phyloP scores from a whole-genome alignment of 306 rosid genomes.

The Cucumis hystrix region DNA sequence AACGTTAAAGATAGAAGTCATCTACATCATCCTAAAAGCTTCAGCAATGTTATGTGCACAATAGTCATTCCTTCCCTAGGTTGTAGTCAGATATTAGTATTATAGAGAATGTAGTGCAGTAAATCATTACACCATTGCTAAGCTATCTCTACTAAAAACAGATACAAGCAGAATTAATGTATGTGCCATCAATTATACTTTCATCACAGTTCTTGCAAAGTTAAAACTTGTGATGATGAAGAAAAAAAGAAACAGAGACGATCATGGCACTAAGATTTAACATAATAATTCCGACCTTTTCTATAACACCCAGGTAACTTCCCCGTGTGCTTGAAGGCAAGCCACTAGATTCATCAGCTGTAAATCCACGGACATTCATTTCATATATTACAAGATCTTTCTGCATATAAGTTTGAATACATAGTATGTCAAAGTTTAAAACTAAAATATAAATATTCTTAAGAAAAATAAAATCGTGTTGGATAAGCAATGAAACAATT shows the following conservation, averaged over 20 bases:
- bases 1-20: not conserved
- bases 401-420: conserved; percentile 35
- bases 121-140: not conserved
- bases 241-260: not conserved
- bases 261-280: conserved; percentile 30
- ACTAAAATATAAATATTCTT: not conserved
- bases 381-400: conserved; percentile 91
- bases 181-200: not conserved
- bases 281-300: conserved; percentile 52
- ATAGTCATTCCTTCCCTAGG: not conserved
- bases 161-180: not conserved
- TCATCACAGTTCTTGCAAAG: not conserved
- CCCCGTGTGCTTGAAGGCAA: conserved; percentile 54
- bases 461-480: not conserved
- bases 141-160: not conserved
- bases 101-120: not conserved
- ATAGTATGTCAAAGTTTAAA: not conserved
- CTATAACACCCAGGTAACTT: conserved; percentile 85
- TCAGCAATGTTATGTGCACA: not conserved
- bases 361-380: conserved; percentile 92
- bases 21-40: not conserved
- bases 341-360: conserved; percentile 74
- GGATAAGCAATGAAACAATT: not conserved
- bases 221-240: not conserved
- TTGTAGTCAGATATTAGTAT: not conserved